A percentile compares a stretch with the other conserved stretches of the same genome.
These are phyloP conservation scores for Lactarius psammicola DNA, from an alignment of 768 basidiomycete species.

Conservation along the genomic window DNA sequence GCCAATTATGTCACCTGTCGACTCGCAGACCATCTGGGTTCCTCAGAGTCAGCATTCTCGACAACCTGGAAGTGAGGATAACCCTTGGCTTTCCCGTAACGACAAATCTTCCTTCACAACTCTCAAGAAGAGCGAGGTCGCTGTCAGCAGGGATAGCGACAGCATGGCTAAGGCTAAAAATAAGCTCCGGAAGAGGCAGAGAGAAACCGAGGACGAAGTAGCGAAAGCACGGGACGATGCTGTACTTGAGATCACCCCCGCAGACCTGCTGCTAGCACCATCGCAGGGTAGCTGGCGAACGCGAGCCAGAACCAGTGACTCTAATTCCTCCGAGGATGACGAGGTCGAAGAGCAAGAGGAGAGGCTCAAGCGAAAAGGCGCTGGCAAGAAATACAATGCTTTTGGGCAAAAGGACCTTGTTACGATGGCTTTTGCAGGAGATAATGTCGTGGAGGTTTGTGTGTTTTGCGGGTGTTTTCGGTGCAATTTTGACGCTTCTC, in stretches of 20 bases:
- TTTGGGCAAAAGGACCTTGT: constrained; percentile 93
- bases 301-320: constrained; percentile 30
- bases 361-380: constrained; percentile 46
- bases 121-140: constrained; percentile 71
- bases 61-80: constrained; percentile 37
- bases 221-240: constrained; percentile 71
- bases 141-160: constrained; percentile 66
- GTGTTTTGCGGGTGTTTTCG: neutral
- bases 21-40: constrained; percentile 27
- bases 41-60: constrained; percentile 29
- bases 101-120: constrained; percentile 37
- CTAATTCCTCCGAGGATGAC: constrained; percentile 56
- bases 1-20: constrained; percentile 21
- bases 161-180: constrained; percentile 64
- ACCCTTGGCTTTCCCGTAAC: constrained; percentile 75
- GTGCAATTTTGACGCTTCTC: constrained; percentile 12
- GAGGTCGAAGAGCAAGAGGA: constrained; percentile 72
- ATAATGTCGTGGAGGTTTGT: constrained; percentile 87
- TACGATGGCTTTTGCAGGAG: constrained; percentile 93
- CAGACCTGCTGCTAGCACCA: constrained; percentile 43
- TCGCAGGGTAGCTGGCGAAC: constrained; percentile 18
- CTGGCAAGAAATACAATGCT: constrained; percentile 48
- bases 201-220: constrained; percentile 56
- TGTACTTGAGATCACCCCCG: constrained; percentile 69
- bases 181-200: constrained; percentile 64